Evolutionary conservation across 345 rosid species (phyloP).

Genomic region (Erysimum cheiranthoides): DNA sequence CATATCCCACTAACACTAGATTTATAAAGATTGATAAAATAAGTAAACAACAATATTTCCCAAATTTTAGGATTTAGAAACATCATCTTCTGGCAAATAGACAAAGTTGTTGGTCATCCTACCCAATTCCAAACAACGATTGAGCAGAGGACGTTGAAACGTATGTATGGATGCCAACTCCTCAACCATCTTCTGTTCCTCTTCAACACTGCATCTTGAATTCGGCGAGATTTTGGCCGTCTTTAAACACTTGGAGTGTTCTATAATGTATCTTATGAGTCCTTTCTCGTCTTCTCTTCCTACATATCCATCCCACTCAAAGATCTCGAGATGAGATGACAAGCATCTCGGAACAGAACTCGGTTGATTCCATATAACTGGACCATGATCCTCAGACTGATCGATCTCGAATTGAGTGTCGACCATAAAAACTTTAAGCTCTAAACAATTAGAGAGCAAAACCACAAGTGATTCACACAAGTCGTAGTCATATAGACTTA

Average conservation of each 20-base stretch:
- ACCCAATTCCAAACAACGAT: background rate
- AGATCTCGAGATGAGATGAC: background rate
- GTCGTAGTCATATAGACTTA: background rate
- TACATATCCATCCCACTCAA: background rate
- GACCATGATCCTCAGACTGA: background rate
- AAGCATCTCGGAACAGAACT: background rate
- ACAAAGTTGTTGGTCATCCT: background rate
- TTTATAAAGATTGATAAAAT: no score
- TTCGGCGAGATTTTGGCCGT: background rate
- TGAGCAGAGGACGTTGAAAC: background rate
- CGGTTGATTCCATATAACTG: conserved; percentile 8
- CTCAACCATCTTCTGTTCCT: background rate
- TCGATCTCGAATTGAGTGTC: background rate
- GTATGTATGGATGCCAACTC: background rate
- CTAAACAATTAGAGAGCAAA: conserved; percentile 15
- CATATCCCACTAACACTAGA: no score
- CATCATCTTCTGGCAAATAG: background rate
- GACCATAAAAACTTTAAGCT: background rate
- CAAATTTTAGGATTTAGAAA: background rate
- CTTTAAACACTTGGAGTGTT: background rate
- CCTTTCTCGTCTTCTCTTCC: conserved; percentile 19
- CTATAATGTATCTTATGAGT: background rate
- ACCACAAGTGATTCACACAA: conserved; percentile 7
- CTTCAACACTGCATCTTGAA: background rate
- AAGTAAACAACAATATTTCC: no score